Evolutionary conservation across 2,329 filamentous ascomycete species (phyloP).

Genomic region (Rutstroemia sp.): DNA sequence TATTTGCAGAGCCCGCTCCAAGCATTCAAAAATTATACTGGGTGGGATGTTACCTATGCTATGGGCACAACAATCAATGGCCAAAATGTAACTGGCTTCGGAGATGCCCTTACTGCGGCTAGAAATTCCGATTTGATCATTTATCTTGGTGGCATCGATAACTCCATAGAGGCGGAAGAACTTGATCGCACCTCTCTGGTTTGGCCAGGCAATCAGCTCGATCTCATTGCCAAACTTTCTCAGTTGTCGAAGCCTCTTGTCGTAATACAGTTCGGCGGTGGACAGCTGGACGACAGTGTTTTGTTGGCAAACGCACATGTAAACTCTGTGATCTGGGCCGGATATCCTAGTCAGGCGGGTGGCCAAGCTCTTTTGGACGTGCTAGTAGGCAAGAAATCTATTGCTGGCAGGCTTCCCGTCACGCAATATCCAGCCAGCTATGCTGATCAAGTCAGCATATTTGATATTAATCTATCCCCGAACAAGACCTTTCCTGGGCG

Average conservation of each 20-base stretch:
- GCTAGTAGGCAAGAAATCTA: conserved; percentile 37
- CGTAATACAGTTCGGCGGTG: conserved; percentile 41
- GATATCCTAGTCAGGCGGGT: conserved; percentile 53
- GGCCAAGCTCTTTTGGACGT: conserved; percentile 48
- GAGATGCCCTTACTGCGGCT: background rate
- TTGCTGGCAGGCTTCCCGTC: conserved; percentile 41
- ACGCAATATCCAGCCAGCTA: conserved; percentile 51
- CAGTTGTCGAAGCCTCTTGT: conserved; percentile 40
- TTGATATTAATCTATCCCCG: conserved; percentile 48
- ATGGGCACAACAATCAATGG: conserved; percentile 27
- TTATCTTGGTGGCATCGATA: conserved; percentile 49
- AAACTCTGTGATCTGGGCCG: conserved; percentile 47
- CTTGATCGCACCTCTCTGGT: conserved; percentile 41
- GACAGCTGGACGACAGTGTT: conserved; percentile 37
- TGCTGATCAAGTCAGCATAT: conserved; percentile 42
- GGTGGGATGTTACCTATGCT: conserved; percentile 26
- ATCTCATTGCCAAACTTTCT: conserved; percentile 42
- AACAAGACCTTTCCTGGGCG: conserved; percentile 37
- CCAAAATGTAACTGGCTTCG: background rate
- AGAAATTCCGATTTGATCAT: conserved; percentile 41
- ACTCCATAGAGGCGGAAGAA: conserved; percentile 41
- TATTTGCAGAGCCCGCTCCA: conserved; percentile 30
- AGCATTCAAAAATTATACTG: conserved; percentile 32
- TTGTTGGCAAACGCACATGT: conserved; percentile 41
- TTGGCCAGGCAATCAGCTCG: conserved; percentile 45